Conservation (phyloP, 352 stramenopile species). For the Phytophthora multivora region DNA sequence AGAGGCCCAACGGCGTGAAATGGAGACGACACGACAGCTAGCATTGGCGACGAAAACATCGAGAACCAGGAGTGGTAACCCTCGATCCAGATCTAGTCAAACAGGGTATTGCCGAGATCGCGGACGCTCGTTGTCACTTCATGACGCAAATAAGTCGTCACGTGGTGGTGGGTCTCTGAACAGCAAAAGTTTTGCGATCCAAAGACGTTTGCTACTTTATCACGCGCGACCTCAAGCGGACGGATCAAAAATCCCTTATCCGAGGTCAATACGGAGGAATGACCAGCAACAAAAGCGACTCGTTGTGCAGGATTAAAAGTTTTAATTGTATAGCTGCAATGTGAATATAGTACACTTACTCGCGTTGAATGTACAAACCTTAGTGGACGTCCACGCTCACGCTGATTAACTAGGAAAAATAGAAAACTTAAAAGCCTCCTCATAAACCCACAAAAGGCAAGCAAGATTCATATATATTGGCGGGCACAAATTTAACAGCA, state of each 20-base stretch:
- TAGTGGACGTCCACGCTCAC: too few relatives aligned
- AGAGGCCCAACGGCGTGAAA: constrained; percentile 48
- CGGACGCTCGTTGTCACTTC: background rate
- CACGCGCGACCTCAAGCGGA: constrained; percentile 31
- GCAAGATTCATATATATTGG: too few relatives aligned
- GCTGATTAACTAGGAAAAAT: too few relatives aligned
- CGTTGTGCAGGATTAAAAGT: too few relatives aligned
- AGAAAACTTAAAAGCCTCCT: too few relatives aligned
- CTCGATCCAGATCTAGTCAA: background rate
- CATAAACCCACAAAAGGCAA: too few relatives aligned
- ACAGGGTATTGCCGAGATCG: background rate
- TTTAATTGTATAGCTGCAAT: too few relatives aligned
- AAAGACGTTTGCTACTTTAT: background rate
- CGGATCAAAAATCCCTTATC: constrained; percentile 47
- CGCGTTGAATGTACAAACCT: too few relatives aligned
- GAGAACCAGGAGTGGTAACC: background rate
- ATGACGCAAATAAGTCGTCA: background rate
- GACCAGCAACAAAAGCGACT: too few relatives aligned
- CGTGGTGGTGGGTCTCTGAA: background rate
- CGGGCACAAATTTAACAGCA: too few relatives aligned
- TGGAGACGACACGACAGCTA: constrained; percentile 48
- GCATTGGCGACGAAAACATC: constrained; percentile 29
- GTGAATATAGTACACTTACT: too few relatives aligned
- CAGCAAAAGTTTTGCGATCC: background rate
- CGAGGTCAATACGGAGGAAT: background rate